phyloP scores from a whole-genome alignment of 164 flowering plant species.

The Magnolia changhungtana region DNA sequence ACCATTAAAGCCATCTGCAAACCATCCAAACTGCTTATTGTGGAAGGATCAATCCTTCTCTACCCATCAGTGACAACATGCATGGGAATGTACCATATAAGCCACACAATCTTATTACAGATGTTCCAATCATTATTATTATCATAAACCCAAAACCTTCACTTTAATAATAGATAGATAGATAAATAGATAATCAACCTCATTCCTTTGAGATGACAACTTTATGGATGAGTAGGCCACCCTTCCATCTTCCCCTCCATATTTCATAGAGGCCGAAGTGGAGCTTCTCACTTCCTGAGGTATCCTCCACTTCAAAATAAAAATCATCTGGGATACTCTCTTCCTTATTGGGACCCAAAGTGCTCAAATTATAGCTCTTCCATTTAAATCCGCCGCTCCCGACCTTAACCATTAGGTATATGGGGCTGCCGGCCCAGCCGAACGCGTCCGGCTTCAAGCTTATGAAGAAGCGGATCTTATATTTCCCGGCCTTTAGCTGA shows the following conservation, averaged over 20 bases:
- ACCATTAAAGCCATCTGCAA: too few species aligned
- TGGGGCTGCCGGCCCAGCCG: conserved; percentile 28
- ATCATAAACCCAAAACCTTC: too few species aligned
- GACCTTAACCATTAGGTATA: conserved; percentile 30
- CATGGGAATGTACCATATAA: too few species aligned
- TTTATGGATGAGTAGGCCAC: conserved; percentile 21
- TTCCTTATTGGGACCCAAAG: neutral
- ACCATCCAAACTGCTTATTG: too few species aligned
- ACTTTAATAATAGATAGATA: neutral
- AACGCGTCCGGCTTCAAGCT: conserved; percentile 23
- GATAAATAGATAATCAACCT: neutral
- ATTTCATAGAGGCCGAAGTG: conserved; percentile 43
- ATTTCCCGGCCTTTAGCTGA: neutral
- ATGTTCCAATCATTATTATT: too few species aligned
- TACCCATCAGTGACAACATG: too few species aligned
- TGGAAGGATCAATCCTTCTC: too few species aligned
- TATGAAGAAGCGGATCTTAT: conserved; percentile 17
- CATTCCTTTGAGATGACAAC: neutral
- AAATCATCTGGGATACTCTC: neutral
- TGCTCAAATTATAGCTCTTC: conserved; percentile 5
- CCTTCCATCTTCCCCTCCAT: conserved; percentile 47
- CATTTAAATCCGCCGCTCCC: conserved; percentile 18
- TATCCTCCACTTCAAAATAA: neutral
- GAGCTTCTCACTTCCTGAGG: neutral
- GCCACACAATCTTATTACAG: too few species aligned